phyloP scores from a whole-genome alignment of 495 filamentous ascomycete genomes.

The Hypoxylon fuscum region DNA sequence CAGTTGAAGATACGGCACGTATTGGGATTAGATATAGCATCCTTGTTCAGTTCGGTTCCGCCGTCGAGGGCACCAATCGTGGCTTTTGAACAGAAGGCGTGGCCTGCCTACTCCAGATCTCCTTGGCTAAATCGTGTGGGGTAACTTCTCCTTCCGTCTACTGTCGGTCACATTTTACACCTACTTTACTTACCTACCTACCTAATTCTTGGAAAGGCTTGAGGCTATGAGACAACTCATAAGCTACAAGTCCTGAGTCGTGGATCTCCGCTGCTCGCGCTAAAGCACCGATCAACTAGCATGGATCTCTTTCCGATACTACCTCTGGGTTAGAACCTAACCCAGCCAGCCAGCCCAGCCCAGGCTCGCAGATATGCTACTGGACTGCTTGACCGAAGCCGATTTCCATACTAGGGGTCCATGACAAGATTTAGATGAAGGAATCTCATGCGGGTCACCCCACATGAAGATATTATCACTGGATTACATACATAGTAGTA shows the following conservation, averaged over 20 bases:
- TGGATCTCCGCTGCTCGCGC: slow-evolving; percentile 6
- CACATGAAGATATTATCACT: slow-evolving; percentile 40
- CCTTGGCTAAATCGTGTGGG: not conserved
- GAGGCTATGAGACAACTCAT: slow-evolving; percentile 9
- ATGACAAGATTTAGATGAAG: slow-evolving; percentile 9
- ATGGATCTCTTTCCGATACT: slow-evolving; percentile 5
- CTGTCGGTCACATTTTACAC: too few relatives aligned
- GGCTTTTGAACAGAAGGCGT: slow-evolving; percentile 20
- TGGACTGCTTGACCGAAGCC: too few relatives aligned
- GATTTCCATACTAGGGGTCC: slow-evolving; percentile 8
- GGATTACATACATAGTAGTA: slow-evolving; percentile 17
- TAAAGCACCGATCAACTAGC: slow-evolving; percentile 22
- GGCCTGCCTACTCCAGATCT: slow-evolving; percentile 5
- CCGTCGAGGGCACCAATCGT: slow-evolving; percentile 30
- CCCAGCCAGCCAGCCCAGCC: too few relatives aligned
- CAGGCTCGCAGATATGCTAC: slow-evolving; percentile 2
- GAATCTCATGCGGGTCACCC: slow-evolving; percentile 38
- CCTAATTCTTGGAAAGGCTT: not conserved
- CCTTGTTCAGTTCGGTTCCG: slow-evolving; percentile 14
- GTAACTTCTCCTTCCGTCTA: slow-evolving; percentile 10
- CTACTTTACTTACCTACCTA: too few relatives aligned
- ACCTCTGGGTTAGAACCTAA: too few relatives aligned
- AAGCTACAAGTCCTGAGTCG: not conserved
- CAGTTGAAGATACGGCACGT: not conserved
- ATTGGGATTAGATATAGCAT: not conserved